These are phyloP conservation scores for Vigna unguiculata DNA, from an alignment of 306 rosid genomes.

Conservation along the genomic window DNA sequence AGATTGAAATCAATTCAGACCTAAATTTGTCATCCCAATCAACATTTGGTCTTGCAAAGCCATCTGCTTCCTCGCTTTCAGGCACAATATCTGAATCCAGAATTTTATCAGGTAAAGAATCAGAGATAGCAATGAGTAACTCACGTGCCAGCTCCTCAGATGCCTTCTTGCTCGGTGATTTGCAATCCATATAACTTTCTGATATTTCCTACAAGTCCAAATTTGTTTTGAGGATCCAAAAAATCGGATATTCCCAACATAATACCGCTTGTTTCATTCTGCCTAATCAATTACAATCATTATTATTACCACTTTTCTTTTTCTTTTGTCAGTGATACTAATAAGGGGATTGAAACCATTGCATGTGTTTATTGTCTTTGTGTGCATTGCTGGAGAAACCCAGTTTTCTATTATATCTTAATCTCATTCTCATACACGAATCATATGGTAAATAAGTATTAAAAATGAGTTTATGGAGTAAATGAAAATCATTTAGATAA, in stretches of 20 bases:
- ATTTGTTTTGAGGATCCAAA: not conserved
- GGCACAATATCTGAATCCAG: constrained; percentile 33
- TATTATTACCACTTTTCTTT: not conserved
- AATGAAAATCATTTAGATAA: not conserved
- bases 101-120: constrained; percentile 44
- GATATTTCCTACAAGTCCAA: constrained; percentile 44
- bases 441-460: not conserved
- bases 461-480: not conserved
- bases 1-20: constrained; percentile 55
- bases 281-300: not conserved
- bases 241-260: constrained; percentile 4
- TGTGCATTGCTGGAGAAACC: not conserved
- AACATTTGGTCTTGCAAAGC: constrained; percentile 14
- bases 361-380: not conserved
- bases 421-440: not conserved
- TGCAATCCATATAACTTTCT: constrained; percentile 51
- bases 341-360: not conserved
- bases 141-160: constrained; percentile 52
- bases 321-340: not conserved
- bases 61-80: constrained; percentile 42
- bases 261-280: not conserved
- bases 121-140: constrained; percentile 49
- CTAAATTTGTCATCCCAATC: constrained; percentile 45
- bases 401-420: not conserved
- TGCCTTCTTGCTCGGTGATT: constrained; percentile 44